phyloP scores from a whole-genome alignment of 108 stramenopile genomes.

The Nannochloropsis salina region DNA sequence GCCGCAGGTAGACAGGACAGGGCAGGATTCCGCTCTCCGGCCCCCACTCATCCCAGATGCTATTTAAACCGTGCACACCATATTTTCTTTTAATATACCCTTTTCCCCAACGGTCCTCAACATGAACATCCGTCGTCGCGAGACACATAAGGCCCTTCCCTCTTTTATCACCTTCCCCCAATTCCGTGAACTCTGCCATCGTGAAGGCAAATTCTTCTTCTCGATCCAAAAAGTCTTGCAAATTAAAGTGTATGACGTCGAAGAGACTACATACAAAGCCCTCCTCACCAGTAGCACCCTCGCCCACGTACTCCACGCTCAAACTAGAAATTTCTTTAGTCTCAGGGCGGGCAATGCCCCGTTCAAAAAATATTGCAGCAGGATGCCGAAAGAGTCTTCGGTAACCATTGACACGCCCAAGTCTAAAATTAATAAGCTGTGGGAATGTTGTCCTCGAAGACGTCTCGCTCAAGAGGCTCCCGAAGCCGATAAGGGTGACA shows the following conservation, averaged over 20 bases:
- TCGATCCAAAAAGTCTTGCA: slow-evolving; percentile 50
- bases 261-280: slow-evolving; percentile 18
- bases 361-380: slow-evolving; percentile 71
- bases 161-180: slow-evolving; percentile 23
- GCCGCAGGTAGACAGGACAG: slow-evolving; percentile 72
- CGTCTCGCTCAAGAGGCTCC: slow-evolving; percentile 62
- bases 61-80: slow-evolving; percentile 26
- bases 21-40: slow-evolving; percentile 64
- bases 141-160: slow-evolving; percentile 58
- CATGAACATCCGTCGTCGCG: slow-evolving; percentile 59
- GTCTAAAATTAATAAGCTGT: slow-evolving; percentile 63
- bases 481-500: slow-evolving; percentile 69
- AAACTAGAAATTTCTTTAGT: slow-evolving; percentile 68
- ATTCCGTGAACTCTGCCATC: slow-evolving; percentile 53
- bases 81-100: neutral
- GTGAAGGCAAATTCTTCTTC: slow-evolving; percentile 66
- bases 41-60: slow-evolving; percentile 70
- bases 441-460: slow-evolving; percentile 69
- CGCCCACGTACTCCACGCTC: slow-evolving; percentile 55
- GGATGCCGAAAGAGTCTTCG: slow-evolving; percentile 73
- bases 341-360: slow-evolving; percentile 65
- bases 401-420: slow-evolving; percentile 66
- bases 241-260: slow-evolving; percentile 19
- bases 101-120: slow-evolving; percentile 21
- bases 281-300: neutral